A percentile compares a stretch with the other conserved stretches of the same genome.
Conservation (phyloP, 768 basidiomycete species). For the Termitomyces sp. region DNA sequence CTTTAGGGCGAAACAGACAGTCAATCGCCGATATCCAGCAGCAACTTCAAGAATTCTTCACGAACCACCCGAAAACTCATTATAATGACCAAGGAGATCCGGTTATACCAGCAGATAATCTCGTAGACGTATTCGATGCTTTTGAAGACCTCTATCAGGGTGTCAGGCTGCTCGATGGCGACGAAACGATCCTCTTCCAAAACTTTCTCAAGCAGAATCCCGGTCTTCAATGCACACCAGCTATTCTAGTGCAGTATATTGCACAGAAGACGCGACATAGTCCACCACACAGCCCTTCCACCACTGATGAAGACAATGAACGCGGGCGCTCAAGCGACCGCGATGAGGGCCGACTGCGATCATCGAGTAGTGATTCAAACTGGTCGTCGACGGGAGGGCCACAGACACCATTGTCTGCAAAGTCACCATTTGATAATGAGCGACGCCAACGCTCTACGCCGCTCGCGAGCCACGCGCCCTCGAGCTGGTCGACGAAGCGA, state of each 20-base stretch:
- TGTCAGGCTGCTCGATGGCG: constrained; percentile 55
- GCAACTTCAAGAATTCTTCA: constrained; percentile 63
- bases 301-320: constrained; percentile 28
- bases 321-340: constrained; percentile 33
- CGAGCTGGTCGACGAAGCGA: constrained; percentile 64
- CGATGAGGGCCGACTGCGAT: constrained; percentile 33
- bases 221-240: constrained; percentile 64
- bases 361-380: constrained; percentile 52
- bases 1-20: constrained; percentile 59
- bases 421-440: constrained; percentile 66
- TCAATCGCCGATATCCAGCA: constrained; percentile 69
- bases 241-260: constrained; percentile 58
- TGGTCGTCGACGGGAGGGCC: constrained; percentile 47
- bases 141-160: constrained; percentile 59
- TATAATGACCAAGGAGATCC: constrained; percentile 55
- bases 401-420: constrained; percentile 50
- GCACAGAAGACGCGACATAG: constrained; percentile 52
- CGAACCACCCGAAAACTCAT: constrained; percentile 56
- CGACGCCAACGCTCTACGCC: constrained; percentile 70
- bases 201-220: constrained; percentile 53
- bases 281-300: constrained; percentile 34
- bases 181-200: constrained; percentile 60
- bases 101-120: constrained; percentile 64
- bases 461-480: constrained; percentile 53
- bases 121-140: constrained; percentile 63